phyloP scores from a whole-genome alignment of 2,329 filamentous ascomycete species.

The Cladosporium sp. region DNA sequence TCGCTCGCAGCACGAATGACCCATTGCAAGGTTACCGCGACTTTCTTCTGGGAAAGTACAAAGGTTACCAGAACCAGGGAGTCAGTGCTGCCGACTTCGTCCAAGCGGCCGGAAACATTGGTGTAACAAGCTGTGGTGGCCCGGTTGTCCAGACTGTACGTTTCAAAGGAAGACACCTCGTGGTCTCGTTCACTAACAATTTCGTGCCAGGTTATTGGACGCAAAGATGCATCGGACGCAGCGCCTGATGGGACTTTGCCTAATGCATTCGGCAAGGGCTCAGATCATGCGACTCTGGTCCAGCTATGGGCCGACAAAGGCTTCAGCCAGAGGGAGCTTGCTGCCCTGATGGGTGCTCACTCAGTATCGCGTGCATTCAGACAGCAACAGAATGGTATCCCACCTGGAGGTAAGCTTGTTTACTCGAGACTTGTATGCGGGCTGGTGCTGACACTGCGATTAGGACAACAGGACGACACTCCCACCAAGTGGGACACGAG shows the following conservation, averaged over 20 bases:
- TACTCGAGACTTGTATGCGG: not conserved
- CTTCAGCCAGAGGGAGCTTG: conserved; percentile 47
- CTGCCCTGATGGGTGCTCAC: conserved; percentile 54
- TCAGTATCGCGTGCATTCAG: conserved; percentile 45
- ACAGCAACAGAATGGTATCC: conserved; percentile 21
- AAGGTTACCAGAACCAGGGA: conserved; percentile 17
- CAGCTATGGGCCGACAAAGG: conserved; percentile 49
- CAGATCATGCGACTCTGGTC: conserved; percentile 37
- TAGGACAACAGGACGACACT: conserved; percentile 44
- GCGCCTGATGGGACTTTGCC: conserved; percentile 47
- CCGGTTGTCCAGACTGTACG: conserved; percentile 15
- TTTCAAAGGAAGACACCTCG: not conserved
- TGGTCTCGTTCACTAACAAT: not conserved
- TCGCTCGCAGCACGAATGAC: conserved; percentile 36
- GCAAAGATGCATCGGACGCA: conserved; percentile 40
- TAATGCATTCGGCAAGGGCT: conserved; percentile 35
- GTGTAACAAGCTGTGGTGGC: conserved; percentile 30
- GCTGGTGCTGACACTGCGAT: not conserved
- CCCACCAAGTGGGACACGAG: conserved; percentile 48
- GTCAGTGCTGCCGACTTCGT: conserved; percentile 53
- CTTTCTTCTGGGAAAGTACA: conserved; percentile 39
- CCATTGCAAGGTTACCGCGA: conserved; percentile 43
- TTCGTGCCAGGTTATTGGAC: conserved; percentile 40
- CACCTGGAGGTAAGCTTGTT: conserved; percentile 24
- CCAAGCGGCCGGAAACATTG: conserved; percentile 46